Base-by-base conservation (phyloP, 371 early-diverging fungal genomes). In the Mucor lusitanicus region DNA sequence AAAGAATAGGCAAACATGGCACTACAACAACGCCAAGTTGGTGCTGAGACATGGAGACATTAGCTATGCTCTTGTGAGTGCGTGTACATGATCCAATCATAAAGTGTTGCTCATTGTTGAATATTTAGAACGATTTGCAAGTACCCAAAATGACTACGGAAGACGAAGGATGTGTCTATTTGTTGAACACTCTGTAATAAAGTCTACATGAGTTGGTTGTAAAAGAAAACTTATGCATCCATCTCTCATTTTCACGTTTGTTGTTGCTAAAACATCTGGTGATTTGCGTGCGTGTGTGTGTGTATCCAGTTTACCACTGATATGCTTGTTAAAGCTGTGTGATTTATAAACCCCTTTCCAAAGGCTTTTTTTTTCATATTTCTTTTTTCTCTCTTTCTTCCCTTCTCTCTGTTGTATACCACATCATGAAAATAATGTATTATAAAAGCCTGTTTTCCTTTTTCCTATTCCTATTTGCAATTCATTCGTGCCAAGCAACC, bases 401-500 rank as follows among this genome's bases (percentile, higher is more conserved):
- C 21, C 23, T 28, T 30, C 40, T 60, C 42, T 40, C 28, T 17
- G 23, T 35, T 65, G 12, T 19, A 7, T 30, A 8, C 17, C 17
- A 30, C 21, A 63, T 37, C 48, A 63, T 50, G 57, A 48, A 35
- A 32, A 35, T 59, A 59, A 33, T 59, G 11, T 59, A 37, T 3
- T 59, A 33, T 35, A 42, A 35, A 37, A n/a, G 44, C 28, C 15
- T 42, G 12, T 33, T 63, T 23, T 40, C 64, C 33, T 64, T 59
- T 15, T 32, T 53, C 11, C 25, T 63, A 6, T 32, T 53, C 3
- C 30, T 63, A 54, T 39, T 63, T 23, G 33, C 30, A 54, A 27
- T 63, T 30, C 35, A 67, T 21, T 13, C 48, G 9, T 60, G 64
- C 48, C 46, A 64, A 60, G 69, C 69, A 17, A 69, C 69, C 6